Percentiles rank a stretch among this genome's conserved stretches.
Conservation (phyloP, 2,329 filamentous ascomycete genomes). For the Aphanocladium album region DNA sequence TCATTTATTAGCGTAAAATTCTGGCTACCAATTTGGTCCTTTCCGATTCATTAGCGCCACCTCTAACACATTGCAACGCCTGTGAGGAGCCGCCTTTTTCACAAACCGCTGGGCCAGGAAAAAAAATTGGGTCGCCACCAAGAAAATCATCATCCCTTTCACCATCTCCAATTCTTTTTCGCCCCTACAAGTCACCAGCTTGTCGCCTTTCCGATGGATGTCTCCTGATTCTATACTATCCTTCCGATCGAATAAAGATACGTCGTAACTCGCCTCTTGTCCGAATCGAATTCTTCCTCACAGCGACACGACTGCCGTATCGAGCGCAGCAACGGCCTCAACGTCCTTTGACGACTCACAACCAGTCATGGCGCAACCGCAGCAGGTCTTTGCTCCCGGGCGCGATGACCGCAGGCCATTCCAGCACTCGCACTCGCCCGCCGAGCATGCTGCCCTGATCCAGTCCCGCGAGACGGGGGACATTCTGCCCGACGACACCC, state of each 20-base stretch:
- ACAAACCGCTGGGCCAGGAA: background rate
- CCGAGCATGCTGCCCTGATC: constrained; percentile 37
- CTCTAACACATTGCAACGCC: background rate
- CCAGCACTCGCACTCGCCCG: constrained; percentile 24
- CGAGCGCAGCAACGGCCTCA: background rate
- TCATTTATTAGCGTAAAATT: background rate
- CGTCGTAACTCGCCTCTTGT: background rate
- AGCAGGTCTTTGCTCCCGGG: constrained; percentile 25
- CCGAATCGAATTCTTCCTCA: background rate
- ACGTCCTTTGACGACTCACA: background rate
- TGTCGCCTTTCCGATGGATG: constrained; percentile 2
- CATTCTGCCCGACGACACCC: constrained; percentile 39
- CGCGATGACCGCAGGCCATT: constrained; percentile 28
- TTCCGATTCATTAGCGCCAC: background rate
- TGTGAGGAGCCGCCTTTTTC: background rate
- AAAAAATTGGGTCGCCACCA: constrained; percentile 5
- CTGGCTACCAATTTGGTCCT: background rate
- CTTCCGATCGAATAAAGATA: background rate
- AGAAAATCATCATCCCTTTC: constrained; percentile 8
- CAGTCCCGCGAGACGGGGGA: constrained; percentile 61
- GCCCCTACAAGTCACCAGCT: background rate
- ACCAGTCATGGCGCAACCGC: constrained; percentile 29
- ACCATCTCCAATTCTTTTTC: background rate
- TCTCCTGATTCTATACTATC: too few species aligned
- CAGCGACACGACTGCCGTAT: background rate